phyloP scores from a whole-genome alignment of 352 stramenopile species.

The Globisporangium yorkense region DNA sequence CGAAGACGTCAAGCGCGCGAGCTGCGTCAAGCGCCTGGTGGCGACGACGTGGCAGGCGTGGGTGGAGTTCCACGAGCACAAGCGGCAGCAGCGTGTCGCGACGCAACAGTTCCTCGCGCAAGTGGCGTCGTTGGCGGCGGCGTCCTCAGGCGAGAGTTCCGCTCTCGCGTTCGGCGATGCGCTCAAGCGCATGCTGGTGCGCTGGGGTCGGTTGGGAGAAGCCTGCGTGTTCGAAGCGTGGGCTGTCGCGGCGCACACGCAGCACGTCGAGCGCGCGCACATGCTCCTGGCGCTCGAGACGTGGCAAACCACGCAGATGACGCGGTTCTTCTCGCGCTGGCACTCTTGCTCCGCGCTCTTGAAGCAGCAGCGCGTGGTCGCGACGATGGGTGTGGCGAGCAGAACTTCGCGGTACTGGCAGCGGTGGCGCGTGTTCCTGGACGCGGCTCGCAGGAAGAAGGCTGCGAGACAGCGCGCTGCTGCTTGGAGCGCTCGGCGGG shows the following conservation, averaged over 20 bases:
- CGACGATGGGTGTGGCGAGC: neutral
- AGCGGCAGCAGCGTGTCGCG: slow-evolving; percentile 3
- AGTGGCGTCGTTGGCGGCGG: neutral
- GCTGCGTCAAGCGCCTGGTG: slow-evolving; percentile 13
- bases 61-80: slow-evolving; percentile 14
- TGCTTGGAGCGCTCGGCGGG: neutral
- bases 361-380: neutral
- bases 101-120: neutral
- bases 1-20: slow-evolving; percentile 18
- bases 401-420: slow-evolving; percentile 3
- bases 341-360: no score
- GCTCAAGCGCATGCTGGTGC: slow-evolving; percentile 12
- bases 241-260: neutral
- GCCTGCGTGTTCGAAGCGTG: slow-evolving; percentile 17
- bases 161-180: neutral
- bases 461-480: neutral
- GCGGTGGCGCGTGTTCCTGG: slow-evolving; percentile 2
- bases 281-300: slow-evolving; percentile 22
- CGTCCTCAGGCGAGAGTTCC: neutral
- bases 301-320: slow-evolving; percentile 18
- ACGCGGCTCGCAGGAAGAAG: neutral
- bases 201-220: slow-evolving; percentile 19
- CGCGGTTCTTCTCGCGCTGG: slow-evolving; percentile 4
- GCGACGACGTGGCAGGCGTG: slow-evolving; percentile 18
- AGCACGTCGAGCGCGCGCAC: slow-evolving; percentile 11